Evolutionary conservation across 2,329 filamentous ascomycete genomes (phyloP).

Genomic region (Colletotrichum spaethianum): DNA sequence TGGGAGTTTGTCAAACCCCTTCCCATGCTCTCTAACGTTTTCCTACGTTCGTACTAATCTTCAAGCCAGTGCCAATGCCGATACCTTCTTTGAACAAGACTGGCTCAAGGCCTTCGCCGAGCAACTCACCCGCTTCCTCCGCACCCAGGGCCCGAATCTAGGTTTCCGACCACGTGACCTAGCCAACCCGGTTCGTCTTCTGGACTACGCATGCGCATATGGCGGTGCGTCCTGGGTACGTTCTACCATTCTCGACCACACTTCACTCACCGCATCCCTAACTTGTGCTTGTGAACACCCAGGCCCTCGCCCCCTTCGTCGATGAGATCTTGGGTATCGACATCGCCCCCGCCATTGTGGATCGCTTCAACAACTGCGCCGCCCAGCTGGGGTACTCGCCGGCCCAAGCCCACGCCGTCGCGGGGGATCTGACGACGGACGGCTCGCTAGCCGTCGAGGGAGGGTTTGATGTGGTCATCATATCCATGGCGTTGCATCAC

Average conservation of each 20-base stretch:
- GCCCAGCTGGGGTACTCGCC: constrained; percentile 43
- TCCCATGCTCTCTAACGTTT: not conserved
- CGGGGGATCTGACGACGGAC: constrained; percentile 49
- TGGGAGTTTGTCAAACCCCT: constrained; percentile 32
- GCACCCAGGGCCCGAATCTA: constrained; percentile 29
- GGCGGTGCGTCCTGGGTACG: constrained; percentile 42
- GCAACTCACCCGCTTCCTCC: constrained; percentile 36
- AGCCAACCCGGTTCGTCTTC: constrained; percentile 29
- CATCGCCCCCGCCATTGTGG: constrained; percentile 51
- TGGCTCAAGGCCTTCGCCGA: constrained; percentile 41
- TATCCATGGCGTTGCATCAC: constrained; percentile 55
- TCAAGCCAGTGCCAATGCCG: constrained; percentile 32
- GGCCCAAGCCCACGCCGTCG: constrained; percentile 49
- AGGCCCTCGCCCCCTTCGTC: constrained; percentile 52
- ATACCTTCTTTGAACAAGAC: constrained; percentile 34
- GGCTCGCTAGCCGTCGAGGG: constrained; percentile 42
- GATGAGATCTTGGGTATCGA: constrained; percentile 52
- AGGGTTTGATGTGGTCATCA: constrained; percentile 51
- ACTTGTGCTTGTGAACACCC: not conserved
- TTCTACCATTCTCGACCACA: not conserved
- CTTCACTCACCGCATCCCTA: not conserved
- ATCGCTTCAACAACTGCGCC: constrained; percentile 50
- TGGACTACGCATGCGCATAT: constrained; percentile 44
- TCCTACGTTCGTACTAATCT: not conserved
- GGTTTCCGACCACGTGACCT: constrained; percentile 19